phyloP scores from a whole-genome alignment of 2,329 filamentous ascomycete genomes.

The Alternaria arbusti region DNA sequence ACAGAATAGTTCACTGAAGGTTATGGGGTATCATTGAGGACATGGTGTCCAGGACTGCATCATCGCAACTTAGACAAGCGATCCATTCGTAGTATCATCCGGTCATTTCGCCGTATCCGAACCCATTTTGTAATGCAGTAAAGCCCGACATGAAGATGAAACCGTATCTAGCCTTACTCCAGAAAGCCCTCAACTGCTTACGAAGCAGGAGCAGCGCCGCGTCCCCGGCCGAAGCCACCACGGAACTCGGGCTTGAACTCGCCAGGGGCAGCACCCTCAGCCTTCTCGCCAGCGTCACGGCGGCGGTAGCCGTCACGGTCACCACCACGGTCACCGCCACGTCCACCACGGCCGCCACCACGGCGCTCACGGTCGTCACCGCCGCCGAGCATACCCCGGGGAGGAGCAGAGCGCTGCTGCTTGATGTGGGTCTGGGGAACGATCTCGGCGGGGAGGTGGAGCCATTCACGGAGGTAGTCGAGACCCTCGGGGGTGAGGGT shows the following conservation, averaged over 20 bases:
- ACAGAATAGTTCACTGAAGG: slow-evolving; percentile 30
- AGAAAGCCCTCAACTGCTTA: slow-evolving; percentile 34
- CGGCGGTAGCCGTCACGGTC: slow-evolving; percentile 85
- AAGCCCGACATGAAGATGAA: slow-evolving; percentile 35
- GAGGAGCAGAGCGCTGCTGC: slow-evolving; percentile 98
- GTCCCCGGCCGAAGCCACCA: slow-evolving; percentile 51
- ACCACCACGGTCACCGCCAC: slow-evolving; percentile 67
- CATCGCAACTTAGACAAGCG: slow-evolving; percentile 32
- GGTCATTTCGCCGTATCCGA: slow-evolving; percentile 47
- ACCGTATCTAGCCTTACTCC: slow-evolving; percentile 27
- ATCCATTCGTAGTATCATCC: slow-evolving; percentile 49
- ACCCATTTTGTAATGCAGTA: slow-evolving; percentile 45
- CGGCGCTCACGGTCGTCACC: slow-evolving; percentile 80
- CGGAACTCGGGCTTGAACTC: slow-evolving; percentile 54
- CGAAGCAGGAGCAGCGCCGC: slow-evolving; percentile 47
- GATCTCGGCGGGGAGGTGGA: slow-evolving; percentile 99
- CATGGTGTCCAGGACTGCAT: slow-evolving; percentile 32
- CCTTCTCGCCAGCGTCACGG: slow-evolving; percentile 70
- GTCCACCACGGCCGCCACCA: slow-evolving; percentile 69
- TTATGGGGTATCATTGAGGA: slow-evolving; percentile 48
- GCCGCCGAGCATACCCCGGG: slow-evolving; percentile 92
- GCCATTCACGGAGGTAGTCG: slow-evolving; percentile 99
- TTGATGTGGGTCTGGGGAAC: slow-evolving; percentile 99
- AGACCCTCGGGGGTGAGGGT: slow-evolving; percentile 99
- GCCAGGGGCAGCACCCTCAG: slow-evolving; percentile 48